Evolutionary conservation across 305 asterid species (phyloP), one percentile per base, ranked within the genome.

Genomic region (Fraxinus latifolia): DNA sequence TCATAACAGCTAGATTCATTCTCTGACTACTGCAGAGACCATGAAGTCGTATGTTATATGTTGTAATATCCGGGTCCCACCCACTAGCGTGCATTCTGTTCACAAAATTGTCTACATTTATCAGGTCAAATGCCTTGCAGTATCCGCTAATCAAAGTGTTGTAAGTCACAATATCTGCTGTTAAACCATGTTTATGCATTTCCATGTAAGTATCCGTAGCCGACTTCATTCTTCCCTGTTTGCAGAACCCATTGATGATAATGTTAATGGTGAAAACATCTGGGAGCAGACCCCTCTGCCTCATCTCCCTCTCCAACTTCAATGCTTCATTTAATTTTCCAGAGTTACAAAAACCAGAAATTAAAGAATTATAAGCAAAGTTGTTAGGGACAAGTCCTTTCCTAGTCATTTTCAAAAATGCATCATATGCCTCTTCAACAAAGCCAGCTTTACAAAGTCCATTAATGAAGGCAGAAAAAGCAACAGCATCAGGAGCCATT

Each of bases 401-500:
- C 67, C 87, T 80, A 42, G 62, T 85, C 98, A 94, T 96, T 82
- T 83, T 88, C 12, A 83, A 37, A 67, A 91, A 89, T 80, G 77
- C 84, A 65, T 84, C 83, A 85, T 90, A 84, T 11, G 95, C 98
- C 74, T 92, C 95, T 62, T 86, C 94, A 84, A 93, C 84, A 78
- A 84, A 90, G 32, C 94, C 98, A n/a, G 88, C 84, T 86, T 86
- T 90, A 44, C 91, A 89, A 65, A 96, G 94, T 34, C 98, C 98
- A 74, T 91, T 89, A 71, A 96, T 85, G 78, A 89, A 93, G 81
- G 98, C 94, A 84, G 99, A 96, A 87, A 89, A 94, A 50, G 97
- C 97, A 85, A 96, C 97, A 83, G 87, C 92, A 89, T 96, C 98
- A 74, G 98, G 98, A 79, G 93, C 93, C 87, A 94, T 81, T 78